phyloP scores from a whole-genome alignment of 441 rosid genomes.

The Lepidium campestre region DNA sequence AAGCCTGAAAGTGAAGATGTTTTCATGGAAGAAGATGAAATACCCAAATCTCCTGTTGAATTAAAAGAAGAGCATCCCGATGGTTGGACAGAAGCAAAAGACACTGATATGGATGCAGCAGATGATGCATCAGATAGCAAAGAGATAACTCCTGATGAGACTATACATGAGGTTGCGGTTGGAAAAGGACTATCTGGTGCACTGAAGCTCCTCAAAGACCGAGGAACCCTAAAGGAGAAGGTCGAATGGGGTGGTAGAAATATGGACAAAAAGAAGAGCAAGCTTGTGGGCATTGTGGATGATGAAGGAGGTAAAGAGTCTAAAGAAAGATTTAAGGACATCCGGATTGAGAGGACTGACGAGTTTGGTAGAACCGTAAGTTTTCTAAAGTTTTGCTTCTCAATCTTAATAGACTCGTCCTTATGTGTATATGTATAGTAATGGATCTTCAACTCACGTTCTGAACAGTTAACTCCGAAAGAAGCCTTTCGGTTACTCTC shows the following conservation, averaged over 20 bases:
- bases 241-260: conserved; percentile 98
- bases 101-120: conserved; percentile 42
- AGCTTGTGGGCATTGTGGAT: conserved; percentile 79
- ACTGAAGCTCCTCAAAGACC: conserved; percentile 73
- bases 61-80: conserved; percentile 51
- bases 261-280: conserved; percentile 99
- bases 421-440: not conserved
- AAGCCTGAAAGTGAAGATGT: conserved; percentile 74
- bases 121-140: conserved; percentile 46
- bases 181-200: conserved; percentile 94
- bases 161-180: conserved; percentile 79
- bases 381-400: conserved; percentile 18
- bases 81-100: conserved; percentile 64
- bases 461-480: conserved; percentile 82
- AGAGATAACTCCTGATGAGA: conserved; percentile 71
- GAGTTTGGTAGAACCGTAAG: conserved; percentile 99
- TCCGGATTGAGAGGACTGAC: conserved; percentile 85
- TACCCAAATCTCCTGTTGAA: conserved; percentile 45
- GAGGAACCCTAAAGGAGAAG: conserved; percentile 88
- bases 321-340: conserved; percentile 59
- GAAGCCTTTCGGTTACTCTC: conserved; percentile 84
- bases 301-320: conserved; percentile 28
- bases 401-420: not conserved
- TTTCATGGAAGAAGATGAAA: conserved; percentile 92
- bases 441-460: not conserved